Evolutionary conservation across 306 rosid species (phyloP).

Genomic region (Castanea sativa): DNA sequence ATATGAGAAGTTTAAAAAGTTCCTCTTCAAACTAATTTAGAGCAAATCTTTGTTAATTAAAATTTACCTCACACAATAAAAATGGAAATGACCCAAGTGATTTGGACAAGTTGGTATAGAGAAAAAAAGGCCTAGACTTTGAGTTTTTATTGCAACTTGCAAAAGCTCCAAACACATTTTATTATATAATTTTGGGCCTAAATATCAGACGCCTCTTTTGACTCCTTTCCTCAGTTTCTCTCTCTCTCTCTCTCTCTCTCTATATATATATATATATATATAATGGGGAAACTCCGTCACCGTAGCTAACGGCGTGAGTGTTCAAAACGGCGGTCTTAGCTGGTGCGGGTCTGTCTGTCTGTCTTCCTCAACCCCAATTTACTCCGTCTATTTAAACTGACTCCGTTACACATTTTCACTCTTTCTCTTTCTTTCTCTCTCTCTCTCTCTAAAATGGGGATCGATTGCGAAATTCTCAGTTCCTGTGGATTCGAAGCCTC

Average conservation of each 20-base stretch:
- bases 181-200: too few species aligned
- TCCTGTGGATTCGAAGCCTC: constrained; percentile 11
- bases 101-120: too few species aligned
- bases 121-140: too few species aligned
- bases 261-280: too few species aligned
- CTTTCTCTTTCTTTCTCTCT: neutral
- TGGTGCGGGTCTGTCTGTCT: constrained; percentile 4
- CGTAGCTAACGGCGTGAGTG: constrained; percentile 4
- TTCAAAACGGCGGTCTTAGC: neutral
- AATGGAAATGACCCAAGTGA: too few species aligned
- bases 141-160: too few species aligned
- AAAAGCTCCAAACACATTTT: too few species aligned
- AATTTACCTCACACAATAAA: too few species aligned
- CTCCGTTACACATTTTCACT: neutral
- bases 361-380: neutral
- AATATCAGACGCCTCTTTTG: too few species aligned
- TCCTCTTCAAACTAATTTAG: too few species aligned
- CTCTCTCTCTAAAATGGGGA: constrained; percentile 16
- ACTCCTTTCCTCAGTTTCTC: neutral
- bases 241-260: neutral
- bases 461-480: constrained; percentile 12
- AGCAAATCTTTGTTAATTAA: too few species aligned
- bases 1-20: too few species aligned
- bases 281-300: neutral
- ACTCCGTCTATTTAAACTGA: constrained; percentile 29